Evolutionary conservation across 2,329 filamentous ascomycete species (phyloP).

Genomic region (Myriosclerotinia duriaeana): DNA sequence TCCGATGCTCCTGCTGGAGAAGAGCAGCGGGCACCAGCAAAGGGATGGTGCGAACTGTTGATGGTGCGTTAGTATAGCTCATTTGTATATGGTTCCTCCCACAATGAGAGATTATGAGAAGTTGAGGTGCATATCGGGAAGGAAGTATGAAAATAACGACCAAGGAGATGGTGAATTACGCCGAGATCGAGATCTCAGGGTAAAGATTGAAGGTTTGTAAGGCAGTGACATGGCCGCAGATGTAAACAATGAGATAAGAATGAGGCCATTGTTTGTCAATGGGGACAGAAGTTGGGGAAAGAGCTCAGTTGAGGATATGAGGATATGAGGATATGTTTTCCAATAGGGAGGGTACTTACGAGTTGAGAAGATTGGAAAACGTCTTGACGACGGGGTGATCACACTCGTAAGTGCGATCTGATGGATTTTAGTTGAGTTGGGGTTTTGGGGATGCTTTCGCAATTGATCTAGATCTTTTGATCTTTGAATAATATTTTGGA

Average conservation of each 20-base stretch:
- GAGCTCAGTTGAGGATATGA: background rate
- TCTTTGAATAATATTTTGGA: background rate
- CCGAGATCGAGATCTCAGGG: background rate
- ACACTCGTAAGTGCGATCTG: constrained; percentile 39
- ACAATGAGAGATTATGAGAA: background rate
- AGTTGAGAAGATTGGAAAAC: constrained; percentile 98
- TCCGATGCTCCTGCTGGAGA: constrained; percentile 80
- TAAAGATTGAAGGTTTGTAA: background rate
- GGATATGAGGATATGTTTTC: no score
- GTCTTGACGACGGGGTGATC: constrained; percentile 71
- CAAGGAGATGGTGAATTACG: background rate
- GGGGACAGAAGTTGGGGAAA: background rate
- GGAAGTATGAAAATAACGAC: background rate
- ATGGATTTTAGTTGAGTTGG: constrained; percentile 24
- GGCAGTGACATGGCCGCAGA: background rate
- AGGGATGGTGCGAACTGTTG: constrained; percentile 84
- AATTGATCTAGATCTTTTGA: background rate
- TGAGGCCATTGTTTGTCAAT: background rate
- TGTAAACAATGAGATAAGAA: background rate
- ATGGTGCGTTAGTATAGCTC: constrained; percentile 9
- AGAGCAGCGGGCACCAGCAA: constrained; percentile 94
- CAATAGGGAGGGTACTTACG: constrained; percentile 58
- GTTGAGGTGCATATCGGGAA: constrained; percentile 9
- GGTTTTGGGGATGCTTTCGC: background rate
- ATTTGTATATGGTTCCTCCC: constrained; percentile 6